These are phyloP conservation scores for Aspergillus puulaauensis DNA, from an alignment of 2,329 filamentous ascomycete species.

Conservation along the genomic window DNA sequence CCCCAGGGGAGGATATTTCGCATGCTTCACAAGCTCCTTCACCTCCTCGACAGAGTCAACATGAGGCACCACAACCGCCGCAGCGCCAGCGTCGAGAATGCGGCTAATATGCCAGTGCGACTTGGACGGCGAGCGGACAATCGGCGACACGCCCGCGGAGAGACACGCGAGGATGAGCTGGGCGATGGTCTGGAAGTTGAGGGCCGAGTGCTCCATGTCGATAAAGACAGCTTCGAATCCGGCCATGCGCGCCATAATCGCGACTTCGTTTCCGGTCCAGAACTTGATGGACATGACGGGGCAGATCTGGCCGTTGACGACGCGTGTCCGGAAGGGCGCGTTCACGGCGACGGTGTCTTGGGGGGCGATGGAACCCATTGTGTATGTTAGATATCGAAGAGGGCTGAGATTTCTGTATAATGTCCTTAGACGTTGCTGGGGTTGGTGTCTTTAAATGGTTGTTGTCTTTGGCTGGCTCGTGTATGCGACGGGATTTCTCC, in stretches of 20 bases:
- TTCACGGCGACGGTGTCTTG: constrained; percentile 15
- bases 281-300: constrained; percentile 32
- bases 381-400: no score
- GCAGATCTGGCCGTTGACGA: constrained; percentile 29
- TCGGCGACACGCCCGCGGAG: constrained; percentile 41
- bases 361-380: constrained; percentile 21
- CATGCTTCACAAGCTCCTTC: constrained; percentile 35
- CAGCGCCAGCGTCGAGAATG: constrained; percentile 43
- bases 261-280: constrained; percentile 35
- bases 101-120: constrained; percentile 40
- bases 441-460: neutral
- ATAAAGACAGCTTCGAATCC: constrained; percentile 46
- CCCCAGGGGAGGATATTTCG: constrained; percentile 42
- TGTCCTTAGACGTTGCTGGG: no score
- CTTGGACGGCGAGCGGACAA: constrained; percentile 44
- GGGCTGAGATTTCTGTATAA: no score
- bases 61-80: constrained; percentile 45
- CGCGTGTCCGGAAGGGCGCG: constrained; percentile 31
- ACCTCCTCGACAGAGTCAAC: constrained; percentile 39
- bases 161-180: constrained; percentile 43
- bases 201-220: constrained; percentile 47
- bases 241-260: constrained; percentile 42
- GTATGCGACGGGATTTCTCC: neutral
- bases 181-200: constrained; percentile 36
- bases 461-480: neutral